A percentile compares a stretch with the other conserved stretches of the same genome.
phyloP scores from a whole-genome alignment of 1,284 basidiomycete species.

The Fereydounia khargensis region DNA sequence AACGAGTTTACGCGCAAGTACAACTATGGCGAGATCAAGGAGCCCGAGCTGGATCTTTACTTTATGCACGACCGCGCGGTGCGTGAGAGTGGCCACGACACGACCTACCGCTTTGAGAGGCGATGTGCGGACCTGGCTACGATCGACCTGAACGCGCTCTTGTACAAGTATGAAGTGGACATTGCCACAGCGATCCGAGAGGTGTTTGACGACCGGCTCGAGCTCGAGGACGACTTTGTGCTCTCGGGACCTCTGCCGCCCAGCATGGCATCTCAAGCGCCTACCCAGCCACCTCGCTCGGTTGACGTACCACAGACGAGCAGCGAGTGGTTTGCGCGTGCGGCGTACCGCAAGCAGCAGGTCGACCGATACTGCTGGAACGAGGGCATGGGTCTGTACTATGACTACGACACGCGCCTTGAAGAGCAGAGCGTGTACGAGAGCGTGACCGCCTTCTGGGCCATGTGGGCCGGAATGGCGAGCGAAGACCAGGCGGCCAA shows the following conservation, averaged over 20 bases:
- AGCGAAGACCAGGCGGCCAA: constrained; percentile 90
- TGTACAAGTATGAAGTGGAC: constrained; percentile 66
- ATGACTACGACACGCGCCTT: constrained; percentile 89
- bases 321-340: constrained; percentile 52
- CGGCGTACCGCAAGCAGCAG: constrained; percentile 61
- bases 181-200: constrained; percentile 73
- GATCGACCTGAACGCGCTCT: constrained; percentile 83
- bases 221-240: constrained; percentile 83
- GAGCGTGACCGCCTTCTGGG: constrained; percentile 91
- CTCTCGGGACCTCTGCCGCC: constrained; percentile 38
- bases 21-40: constrained; percentile 77
- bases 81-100: constrained; percentile 82
- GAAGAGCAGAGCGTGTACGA: constrained; percentile 91
- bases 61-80: constrained; percentile 95
- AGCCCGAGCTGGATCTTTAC: constrained; percentile 91
- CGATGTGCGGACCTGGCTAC: constrained; percentile 88
- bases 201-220: constrained; percentile 85
- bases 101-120: constrained; percentile 94
- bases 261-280: constrained; percentile 20
- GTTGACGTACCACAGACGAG: constrained; percentile 58
- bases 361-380: constrained; percentile 97
- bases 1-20: constrained; percentile 97
- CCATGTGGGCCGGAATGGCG: constrained; percentile 94
- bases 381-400: constrained; percentile 88
- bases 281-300: constrained; percentile 65